phyloP scores from a whole-genome alignment of 2,329 filamentous ascomycete genomes.

The Cytospora schulzeri region DNA sequence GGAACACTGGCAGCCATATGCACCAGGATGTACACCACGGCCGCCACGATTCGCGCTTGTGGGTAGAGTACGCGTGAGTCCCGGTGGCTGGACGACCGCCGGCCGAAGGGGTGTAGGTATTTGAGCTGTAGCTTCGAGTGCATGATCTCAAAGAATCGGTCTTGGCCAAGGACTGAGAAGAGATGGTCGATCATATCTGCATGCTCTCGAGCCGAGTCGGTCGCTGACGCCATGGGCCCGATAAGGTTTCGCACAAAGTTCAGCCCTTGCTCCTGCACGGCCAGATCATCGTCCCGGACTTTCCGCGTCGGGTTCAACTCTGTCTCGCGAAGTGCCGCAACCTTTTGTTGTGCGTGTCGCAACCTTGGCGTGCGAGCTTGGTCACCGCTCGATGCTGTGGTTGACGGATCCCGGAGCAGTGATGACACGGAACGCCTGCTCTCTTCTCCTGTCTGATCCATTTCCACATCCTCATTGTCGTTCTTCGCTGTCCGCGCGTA shows the following conservation, averaged over 20 bases:
- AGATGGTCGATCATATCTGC: conserved; percentile 83
- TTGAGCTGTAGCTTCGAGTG: conserved; percentile 73
- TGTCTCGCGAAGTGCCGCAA: conserved; percentile 59
- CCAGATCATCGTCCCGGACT: conserved; percentile 75
- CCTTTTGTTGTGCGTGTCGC: conserved; percentile 52
- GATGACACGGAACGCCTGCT: conserved; percentile 31
- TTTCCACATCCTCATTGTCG: conserved; percentile 56
- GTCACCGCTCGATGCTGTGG: conserved; percentile 28
- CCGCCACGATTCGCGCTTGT: conserved; percentile 70
- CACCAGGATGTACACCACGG: conserved; percentile 80
- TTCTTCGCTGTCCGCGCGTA: conserved; percentile 35
- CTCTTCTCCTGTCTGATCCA: conserved; percentile 52
- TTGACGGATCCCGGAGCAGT: conserved; percentile 28
- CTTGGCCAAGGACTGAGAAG: conserved; percentile 73
- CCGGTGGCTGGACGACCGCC: conserved; percentile 37
- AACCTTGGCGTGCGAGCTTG: conserved; percentile 44
- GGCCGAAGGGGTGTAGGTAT: conserved; percentile 55
- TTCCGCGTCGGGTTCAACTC: conserved; percentile 70
- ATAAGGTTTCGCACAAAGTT: conserved; percentile 91
- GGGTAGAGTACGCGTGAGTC: conserved; percentile 55
- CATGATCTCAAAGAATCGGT: conserved; percentile 79
- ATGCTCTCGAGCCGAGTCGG: conserved; percentile 54
- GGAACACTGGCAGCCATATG: conserved; percentile 85
- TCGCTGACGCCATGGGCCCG: conserved; percentile 57
- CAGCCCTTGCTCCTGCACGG: conserved; percentile 87